Evolutionary conservation across 352 stramenopile species (phyloP).

Genomic region (Elongisporangium anandrum): DNA sequence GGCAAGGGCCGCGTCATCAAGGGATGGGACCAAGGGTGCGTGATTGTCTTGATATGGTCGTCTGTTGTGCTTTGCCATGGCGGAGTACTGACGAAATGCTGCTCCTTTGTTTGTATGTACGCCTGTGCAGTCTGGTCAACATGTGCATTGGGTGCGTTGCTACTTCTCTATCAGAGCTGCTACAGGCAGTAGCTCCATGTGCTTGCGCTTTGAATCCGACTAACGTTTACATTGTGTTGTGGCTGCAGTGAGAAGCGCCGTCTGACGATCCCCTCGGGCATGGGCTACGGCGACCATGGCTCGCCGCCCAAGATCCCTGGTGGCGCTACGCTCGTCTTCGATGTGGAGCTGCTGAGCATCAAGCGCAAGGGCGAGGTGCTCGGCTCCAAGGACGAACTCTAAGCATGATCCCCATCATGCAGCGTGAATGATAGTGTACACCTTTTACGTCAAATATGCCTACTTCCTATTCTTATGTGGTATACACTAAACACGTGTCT

Average conservation of each 20-base stretch:
- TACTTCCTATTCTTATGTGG: no score
- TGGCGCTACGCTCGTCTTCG: constrained; percentile 94
- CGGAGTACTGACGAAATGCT: background rate
- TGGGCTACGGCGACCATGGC: constrained; percentile 94
- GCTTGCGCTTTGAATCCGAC: background rate
- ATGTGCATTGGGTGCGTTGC: constrained; percentile 82
- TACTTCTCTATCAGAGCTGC: background rate
- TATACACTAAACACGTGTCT: no score
- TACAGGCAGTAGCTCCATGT: background rate
- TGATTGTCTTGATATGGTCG: constrained; percentile 5
- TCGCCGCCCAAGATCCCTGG: constrained; percentile 91
- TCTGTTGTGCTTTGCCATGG: constrained; percentile 2
- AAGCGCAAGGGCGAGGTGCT: constrained; percentile 66
- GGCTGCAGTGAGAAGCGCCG: constrained; percentile 76
- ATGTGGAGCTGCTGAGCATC: constrained; percentile 97
- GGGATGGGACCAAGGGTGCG: constrained; percentile 83
- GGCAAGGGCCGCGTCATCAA: constrained; percentile 93
- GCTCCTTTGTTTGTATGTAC: constrained; percentile 5
- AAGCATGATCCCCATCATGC: constrained; percentile 5
- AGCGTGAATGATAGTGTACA: constrained; percentile 1
- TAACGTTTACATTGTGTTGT: constrained; percentile 4
- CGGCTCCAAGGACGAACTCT: constrained; percentile 20
- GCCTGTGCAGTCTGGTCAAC: constrained; percentile 52
- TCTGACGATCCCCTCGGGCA: constrained; percentile 76
- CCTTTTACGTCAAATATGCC: background rate